Percentiles rank a stretch among this genome's conserved stretches.
These are phyloP conservation scores for Cryptomeria japonica DNA, from an alignment of 75 land plant genomes.

Conservation along the genomic window DNA sequence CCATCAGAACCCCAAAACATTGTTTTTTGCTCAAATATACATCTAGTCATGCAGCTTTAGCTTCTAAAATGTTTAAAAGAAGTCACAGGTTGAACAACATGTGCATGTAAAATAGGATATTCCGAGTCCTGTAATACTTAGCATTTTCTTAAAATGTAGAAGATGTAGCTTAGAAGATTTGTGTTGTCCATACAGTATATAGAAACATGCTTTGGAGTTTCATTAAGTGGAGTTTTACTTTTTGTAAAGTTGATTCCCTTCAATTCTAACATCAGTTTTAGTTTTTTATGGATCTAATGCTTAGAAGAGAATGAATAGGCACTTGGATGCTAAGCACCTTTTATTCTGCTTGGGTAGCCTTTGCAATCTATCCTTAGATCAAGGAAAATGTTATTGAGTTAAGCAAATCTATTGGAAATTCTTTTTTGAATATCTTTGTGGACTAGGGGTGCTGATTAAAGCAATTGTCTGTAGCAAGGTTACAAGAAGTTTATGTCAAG, in stretches of 20 bases:
- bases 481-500: neutral
- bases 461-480: neutral
- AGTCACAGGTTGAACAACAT: neutral
- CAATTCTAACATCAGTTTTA: neutral
- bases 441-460: neutral
- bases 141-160: neutral
- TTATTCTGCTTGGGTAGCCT: neutral
- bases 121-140: neutral
- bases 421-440: neutral
- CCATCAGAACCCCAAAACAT: neutral
- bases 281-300: neutral
- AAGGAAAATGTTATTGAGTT: neutral
- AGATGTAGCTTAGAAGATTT: neutral
- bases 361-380: neutral
- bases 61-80: neutral
- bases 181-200: neutral
- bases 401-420: neutral
- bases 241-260: neutral
- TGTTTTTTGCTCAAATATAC: neutral
- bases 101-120: neutral
- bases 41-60: neutral
- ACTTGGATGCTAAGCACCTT: neutral
- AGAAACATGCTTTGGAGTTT: neutral
- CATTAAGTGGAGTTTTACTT: neutral
- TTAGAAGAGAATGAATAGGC: neutral